Percentiles rank a stretch among this genome's conserved stretches.
phyloP scores from a whole-genome alignment of 2,329 filamentous ascomycete species.

The Penicillium sp. region DNA sequence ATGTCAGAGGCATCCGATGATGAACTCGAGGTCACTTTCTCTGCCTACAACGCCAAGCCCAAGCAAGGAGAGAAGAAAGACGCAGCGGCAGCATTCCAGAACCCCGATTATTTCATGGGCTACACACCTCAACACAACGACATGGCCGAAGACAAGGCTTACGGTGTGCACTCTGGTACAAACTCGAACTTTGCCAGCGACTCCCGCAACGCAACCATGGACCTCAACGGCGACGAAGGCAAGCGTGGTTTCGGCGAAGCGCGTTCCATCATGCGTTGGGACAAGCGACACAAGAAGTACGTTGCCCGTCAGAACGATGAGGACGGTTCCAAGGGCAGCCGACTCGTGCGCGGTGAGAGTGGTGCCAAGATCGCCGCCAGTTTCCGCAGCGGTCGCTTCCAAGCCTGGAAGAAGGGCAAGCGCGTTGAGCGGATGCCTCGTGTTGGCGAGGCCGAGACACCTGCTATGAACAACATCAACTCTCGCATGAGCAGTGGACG shows the following conservation, averaged over 20 bases:
- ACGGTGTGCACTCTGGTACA: conserved; percentile 83
- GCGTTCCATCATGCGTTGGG: conserved; percentile 82
- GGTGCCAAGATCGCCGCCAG: conserved; percentile 94
- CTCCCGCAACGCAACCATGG: conserved; percentile 86
- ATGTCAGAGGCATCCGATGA: conserved; percentile 61
- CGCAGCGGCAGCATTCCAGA: conserved; percentile 64
- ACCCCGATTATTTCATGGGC: conserved; percentile 92
- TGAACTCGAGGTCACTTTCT: conserved; percentile 70
- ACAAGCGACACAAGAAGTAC: conserved; percentile 95
- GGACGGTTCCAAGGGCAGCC: conserved; percentile 76
- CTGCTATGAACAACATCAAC: conserved; percentile 36
- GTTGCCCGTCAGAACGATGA: conserved; percentile 89
- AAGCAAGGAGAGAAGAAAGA: conserved; percentile 51
- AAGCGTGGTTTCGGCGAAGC: conserved; percentile 75
- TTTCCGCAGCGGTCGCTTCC: conserved; percentile 91
- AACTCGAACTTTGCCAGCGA: conserved; percentile 79
- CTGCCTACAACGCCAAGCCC: conserved; percentile 56
- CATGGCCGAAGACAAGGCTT: conserved; percentile 83
- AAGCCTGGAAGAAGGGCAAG: conserved; percentile 86
- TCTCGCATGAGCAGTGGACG: conserved; percentile 48
- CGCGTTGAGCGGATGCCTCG: conserved; percentile 74
- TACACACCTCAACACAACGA: conserved; percentile 83
- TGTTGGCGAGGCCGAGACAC: conserved; percentile 75
- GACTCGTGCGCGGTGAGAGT: conserved; percentile 81
- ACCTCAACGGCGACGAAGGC: conserved; percentile 84